Base-by-base conservation (phyloP, 2,329 filamentous ascomycete species). In the Dactylellina leptospora region DNA sequence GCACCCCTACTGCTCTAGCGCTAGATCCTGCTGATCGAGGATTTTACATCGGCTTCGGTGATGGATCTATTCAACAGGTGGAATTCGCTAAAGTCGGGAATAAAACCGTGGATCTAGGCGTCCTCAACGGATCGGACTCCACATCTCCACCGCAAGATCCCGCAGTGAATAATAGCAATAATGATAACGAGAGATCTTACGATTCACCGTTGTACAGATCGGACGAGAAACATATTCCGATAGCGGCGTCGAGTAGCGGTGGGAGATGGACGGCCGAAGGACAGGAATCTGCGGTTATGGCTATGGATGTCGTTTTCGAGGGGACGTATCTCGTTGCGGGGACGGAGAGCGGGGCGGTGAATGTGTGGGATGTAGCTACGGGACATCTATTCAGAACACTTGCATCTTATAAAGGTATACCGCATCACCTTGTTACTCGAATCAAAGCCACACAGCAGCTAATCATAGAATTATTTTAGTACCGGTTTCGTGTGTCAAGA, bases 21-120 rank as follows among this genome's bases (percentile, higher is more conserved):
- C 82, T 97, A 3, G 95, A 97, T 79, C 90, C 93, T 0, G 91
- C 88, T 71, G 89, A 93, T 74, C 86, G 93, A 56, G 92, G 90
- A 3, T 86, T 95, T 66, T 96, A 93, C 77, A 86, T 90, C 45
- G 89, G 90, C 2, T 90, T 91, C 75, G 89, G 91, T 58, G 90
- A 96, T 78, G 90, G 91, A 18, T 90, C 87, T 56, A 82, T 97
- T 16, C 93, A 92, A 78, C 84, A 90, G 11, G 82, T 96, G 16
- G 90, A 96, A 76, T 86, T 97, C 36, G 55, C 68, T 10, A 59
- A 38, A n/a, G 66, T 71, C 3, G 66, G 56, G 20, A 71, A 71
- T 42, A n/a, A 58, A 16, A 58, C 58, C 3, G 58, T 71, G 4
- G 56, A 63, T 22, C 45, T 71, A 16, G 58, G 58, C 22, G 30